These are phyloP conservation scores for Salix purpurea DNA, from an alignment of 345 rosid species.

Conservation along the genomic window DNA sequence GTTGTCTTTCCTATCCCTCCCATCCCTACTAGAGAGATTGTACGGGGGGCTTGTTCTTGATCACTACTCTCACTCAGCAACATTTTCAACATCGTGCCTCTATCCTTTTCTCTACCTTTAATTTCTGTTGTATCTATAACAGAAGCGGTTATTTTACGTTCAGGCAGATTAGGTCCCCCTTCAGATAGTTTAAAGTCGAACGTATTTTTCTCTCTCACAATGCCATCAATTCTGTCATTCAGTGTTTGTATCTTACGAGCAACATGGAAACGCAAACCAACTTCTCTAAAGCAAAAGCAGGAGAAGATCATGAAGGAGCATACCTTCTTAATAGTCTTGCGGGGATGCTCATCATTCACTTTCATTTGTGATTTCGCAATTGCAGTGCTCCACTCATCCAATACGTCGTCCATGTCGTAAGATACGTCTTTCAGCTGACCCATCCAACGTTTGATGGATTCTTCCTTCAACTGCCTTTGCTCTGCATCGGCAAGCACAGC, in stretches of 20 bases:
- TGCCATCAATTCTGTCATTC: background rate
- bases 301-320: background rate
- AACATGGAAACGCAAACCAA: background rate
- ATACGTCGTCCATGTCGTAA: conserved; percentile 3
- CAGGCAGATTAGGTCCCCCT: background rate
- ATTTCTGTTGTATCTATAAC: background rate
- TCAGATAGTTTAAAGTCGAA: background rate
- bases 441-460: background rate
- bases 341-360: background rate
- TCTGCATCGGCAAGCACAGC: conserved; percentile 9
- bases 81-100: background rate
- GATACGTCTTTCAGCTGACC: background rate
- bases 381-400: conserved; percentile 11
- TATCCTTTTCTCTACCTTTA: background rate
- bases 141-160: background rate
- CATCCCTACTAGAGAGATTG: background rate
- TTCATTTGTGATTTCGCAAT: background rate
- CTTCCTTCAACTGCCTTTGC: background rate
- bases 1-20: conserved; percentile 15
- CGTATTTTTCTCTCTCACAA: background rate
- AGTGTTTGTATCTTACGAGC: background rate
- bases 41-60: background rate
- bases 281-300: background rate
- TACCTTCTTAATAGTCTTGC: background rate
- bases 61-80: background rate